Conservation (phyloP, 108 stramenopile genomes). For the Cyclotella choctawhatcheeana region DNA sequence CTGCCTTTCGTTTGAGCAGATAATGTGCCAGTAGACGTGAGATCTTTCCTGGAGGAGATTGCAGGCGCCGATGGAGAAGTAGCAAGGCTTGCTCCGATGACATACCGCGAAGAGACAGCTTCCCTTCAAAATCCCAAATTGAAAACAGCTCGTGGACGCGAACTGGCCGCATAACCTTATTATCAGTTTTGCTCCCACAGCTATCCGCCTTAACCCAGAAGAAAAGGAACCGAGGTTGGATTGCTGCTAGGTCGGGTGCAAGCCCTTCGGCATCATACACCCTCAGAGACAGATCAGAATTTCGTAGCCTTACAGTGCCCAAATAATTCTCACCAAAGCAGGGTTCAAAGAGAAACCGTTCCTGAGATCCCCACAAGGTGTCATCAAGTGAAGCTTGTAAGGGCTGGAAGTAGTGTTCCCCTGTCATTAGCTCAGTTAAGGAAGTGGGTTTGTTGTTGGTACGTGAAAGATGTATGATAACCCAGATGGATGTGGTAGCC, state of each 20-base stretch:
- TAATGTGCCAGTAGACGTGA: background rate
- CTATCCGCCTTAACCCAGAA: constrained; percentile 9
- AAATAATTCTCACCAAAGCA: background rate
- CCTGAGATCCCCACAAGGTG: background rate
- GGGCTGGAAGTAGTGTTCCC: background rate
- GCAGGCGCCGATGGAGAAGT: background rate
- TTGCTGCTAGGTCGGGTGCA: constrained; percentile 1
- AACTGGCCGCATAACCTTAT: background rate
- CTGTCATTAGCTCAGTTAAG: background rate
- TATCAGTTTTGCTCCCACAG: background rate
- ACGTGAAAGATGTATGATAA: background rate
- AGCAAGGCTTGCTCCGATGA: background rate
- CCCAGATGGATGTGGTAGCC: background rate
- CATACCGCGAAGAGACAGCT: background rate
- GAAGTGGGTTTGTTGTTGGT: too few species aligned
- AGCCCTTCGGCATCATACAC: constrained; percentile 7
- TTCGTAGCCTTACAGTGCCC: background rate
- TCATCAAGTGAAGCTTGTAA: constrained; percentile 15
- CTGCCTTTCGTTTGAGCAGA: background rate
- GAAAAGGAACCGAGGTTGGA: background rate
- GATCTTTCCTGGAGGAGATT: constrained; percentile 10
- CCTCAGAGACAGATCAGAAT: background rate
- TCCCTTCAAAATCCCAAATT: constrained; percentile 22
- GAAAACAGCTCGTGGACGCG: constrained; percentile 1
- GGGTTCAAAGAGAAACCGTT: background rate